Evolutionary conservation across 2,329 filamentous ascomycete species (phyloP), one percentile per base, ranked within the genome.

Genomic region (Colletotrichum sublineola): DNA sequence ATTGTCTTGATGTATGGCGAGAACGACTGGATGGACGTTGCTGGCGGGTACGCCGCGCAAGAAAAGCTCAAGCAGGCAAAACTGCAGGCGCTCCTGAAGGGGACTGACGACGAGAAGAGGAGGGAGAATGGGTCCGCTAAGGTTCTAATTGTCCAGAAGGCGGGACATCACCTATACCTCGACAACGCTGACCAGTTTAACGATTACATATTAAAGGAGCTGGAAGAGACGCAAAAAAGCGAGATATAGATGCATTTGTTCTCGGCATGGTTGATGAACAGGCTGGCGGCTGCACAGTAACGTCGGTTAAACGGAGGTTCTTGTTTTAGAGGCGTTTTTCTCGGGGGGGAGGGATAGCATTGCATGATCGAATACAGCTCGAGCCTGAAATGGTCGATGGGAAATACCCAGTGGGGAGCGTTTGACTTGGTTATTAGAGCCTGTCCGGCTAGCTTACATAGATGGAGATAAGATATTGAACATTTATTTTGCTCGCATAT

Each of bases 1-100:
- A 86, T 98, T 42, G 89, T 98, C 11, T 89, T 99, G 80, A 95
- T 98, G 93, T 99, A 99, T 79, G 96, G 96, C 74, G 95, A 98
- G 77, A 92, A 96, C 78, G 96, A 99, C 85, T 99, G 96, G 96
- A 99, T 99, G 96, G 96, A 99, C 76, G 91, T 96, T 11, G 90
- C 91, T 0, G 96, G 95, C 38, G 96, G 96, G 0, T 90, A 91
- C 58, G 94, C 93, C 0, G 91, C 95, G 0, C 90, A 93, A 78
- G 90, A 95, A 82, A 95, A 93, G 80, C 88, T 98, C 15, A 91
- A 94, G 73, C 86, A 91, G 70, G 90, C 92, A 74, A 89, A 88
- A 75, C 82, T 83, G 36, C 88, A 89, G 62, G 85, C 88, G 0
- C 83, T 97, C 4, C 82, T 86, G 15, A 81, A 87, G 31, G 93